These are phyloP conservation scores for Nephelium lappaceum DNA, from an alignment of 345 rosid species.

Conservation along the genomic window DNA sequence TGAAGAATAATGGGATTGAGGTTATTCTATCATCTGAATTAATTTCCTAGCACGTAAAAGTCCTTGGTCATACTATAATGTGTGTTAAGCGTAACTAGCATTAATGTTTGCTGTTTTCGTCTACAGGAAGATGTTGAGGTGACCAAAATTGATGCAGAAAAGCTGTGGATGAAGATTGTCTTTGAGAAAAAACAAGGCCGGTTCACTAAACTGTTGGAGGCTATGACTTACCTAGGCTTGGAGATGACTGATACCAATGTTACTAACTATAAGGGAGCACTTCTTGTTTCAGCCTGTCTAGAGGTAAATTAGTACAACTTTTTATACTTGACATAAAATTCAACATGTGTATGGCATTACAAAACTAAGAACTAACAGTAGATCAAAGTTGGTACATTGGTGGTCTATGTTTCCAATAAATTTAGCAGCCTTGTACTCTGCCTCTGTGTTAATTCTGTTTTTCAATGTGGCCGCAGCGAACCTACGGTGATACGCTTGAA, in stretches of 20 bases:
- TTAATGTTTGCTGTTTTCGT: neutral
- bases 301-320: slow-evolving; percentile 32
- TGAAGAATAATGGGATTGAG: slow-evolving; percentile 51
- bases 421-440: neutral
- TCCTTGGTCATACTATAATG: neutral
- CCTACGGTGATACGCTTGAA: slow-evolving; percentile 28
- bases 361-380: neutral
- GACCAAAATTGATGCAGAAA: slow-evolving; percentile 47
- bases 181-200: slow-evolving; percentile 55
- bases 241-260: slow-evolving; percentile 60
- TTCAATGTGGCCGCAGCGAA: slow-evolving; percentile 40
- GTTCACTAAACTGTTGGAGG: slow-evolving; percentile 66
- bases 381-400: neutral
- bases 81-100: neutral
- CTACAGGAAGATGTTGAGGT: slow-evolving; percentile 67
- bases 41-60: neutral
- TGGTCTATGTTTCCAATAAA: neutral
- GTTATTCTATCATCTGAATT: slow-evolving; percentile 24
- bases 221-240: slow-evolving; percentile 51
- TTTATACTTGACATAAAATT: too few species aligned
- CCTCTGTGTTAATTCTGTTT: neutral
- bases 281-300: slow-evolving; percentile 58
- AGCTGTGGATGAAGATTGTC: slow-evolving; percentile 70
- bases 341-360: neutral
- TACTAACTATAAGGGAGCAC: slow-evolving; percentile 55